Evolutionary conservation across 2,329 filamentous ascomycete genomes (phyloP).

Genomic region (Myriosclerotinia scirpicola): DNA sequence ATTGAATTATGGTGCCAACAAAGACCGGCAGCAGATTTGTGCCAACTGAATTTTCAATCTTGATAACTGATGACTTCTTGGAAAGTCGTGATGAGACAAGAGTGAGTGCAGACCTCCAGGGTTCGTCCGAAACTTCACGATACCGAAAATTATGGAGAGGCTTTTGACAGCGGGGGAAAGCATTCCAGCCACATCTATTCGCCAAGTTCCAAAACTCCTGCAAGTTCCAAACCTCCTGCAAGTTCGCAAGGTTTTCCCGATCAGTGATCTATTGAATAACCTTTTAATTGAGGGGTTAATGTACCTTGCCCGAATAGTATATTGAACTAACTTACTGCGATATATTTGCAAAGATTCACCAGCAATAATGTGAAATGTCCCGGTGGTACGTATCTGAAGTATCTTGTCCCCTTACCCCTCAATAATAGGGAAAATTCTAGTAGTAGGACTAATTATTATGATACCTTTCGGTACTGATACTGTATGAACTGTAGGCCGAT

Average conservation of each 20-base stretch:
- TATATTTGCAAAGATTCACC: constrained; percentile 9
- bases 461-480: too few relatives aligned
- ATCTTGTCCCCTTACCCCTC: too few relatives aligned
- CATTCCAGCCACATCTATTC: constrained; percentile 9
- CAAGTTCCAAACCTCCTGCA: neutral
- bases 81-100: constrained; percentile 9
- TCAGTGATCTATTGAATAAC: neutral
- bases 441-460: neutral
- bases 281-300: constrained; percentile 17
- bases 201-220: constrained; percentile 10
- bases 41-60: neutral
- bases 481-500: constrained; percentile 4
- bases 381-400: neutral
- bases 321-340: neutral
- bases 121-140: constrained; percentile 22
- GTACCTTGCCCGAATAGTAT: constrained; percentile 3
- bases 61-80: constrained; percentile 12
- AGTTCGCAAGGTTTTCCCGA: constrained; percentile 9
- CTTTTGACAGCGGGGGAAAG: constrained; percentile 16
- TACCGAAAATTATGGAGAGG: constrained; percentile 9
- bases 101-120: constrained; percentile 1
- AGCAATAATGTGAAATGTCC: neutral
- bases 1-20: constrained; percentile 17
- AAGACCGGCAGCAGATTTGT: constrained; percentile 12
- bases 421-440: constrained; percentile 13